phyloP scores from a whole-genome alignment of 106 monocot species.

The Dioscorea zingiberensis region DNA sequence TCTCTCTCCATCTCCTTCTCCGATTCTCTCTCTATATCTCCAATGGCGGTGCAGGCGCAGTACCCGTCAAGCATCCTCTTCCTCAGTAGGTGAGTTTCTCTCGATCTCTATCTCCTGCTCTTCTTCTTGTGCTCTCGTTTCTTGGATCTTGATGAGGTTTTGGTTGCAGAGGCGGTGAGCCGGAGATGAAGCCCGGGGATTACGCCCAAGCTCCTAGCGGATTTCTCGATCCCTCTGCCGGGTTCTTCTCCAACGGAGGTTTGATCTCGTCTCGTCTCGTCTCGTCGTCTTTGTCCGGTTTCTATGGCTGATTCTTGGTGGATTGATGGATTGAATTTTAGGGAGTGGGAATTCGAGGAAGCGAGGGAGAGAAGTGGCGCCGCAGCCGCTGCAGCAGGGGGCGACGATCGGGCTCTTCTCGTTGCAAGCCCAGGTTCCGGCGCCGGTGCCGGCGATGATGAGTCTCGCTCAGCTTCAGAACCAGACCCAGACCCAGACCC shows the following conservation, averaged over 20 bases:
- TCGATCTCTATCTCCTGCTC: background rate
- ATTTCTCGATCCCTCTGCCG: conserved; percentile 11
- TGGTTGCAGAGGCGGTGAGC: conserved; percentile 8
- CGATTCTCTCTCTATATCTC: background rate
- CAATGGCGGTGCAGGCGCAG: conserved; percentile 78
- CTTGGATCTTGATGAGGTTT: background rate
- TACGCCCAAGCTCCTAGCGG: background rate
- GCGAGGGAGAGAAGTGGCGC: conserved; percentile 22
- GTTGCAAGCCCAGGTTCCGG: background rate
- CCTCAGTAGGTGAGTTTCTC: conserved; percentile 39
- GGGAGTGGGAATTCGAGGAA: conserved; percentile 23
- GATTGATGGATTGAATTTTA: conserved; percentile 2
- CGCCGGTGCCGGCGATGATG: conserved; percentile 2
- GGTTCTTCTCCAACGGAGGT: conserved; percentile 24
- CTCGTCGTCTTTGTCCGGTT: background rate
- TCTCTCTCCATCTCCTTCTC: background rate
- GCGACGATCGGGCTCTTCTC: background rate
- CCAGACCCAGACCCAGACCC: conserved; percentile 21
- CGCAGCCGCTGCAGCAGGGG: conserved; percentile 9
- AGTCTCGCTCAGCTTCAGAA: conserved; percentile 3
- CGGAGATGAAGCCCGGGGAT: conserved; percentile 28
- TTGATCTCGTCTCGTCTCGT: background rate
- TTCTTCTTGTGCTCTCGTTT: background rate
- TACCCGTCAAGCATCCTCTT: conserved; percentile 51
- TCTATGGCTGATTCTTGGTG: background rate